Conservation (phyloP, 192 early-diverging fungal species). For the Dispira parvispora region DNA sequence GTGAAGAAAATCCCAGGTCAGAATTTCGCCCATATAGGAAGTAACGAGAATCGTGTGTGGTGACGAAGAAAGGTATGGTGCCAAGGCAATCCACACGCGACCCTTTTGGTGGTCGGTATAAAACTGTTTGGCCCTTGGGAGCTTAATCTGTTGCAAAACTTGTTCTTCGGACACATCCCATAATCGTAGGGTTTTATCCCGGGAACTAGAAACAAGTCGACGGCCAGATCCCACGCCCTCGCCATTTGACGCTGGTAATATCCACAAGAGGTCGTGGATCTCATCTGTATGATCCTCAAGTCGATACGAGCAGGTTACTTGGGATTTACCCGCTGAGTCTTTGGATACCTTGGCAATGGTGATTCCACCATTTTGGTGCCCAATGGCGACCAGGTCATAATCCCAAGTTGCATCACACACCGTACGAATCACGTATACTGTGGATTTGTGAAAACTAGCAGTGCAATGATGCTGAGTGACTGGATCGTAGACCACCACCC, state of each 20-base stretch:
- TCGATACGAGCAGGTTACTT: neutral
- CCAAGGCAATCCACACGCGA: conserved; percentile 1
- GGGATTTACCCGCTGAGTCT: neutral
- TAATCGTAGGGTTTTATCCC: conserved; percentile 4
- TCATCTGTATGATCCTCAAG: conserved; percentile 6
- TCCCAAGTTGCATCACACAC: neutral
- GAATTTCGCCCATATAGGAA: conserved; percentile 2
- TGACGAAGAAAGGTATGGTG: neutral
- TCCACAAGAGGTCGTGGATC: conserved; percentile 10
- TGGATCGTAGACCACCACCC: neutral
- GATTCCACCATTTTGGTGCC: conserved; percentile 4
- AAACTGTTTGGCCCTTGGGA: neutral
- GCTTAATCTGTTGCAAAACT: neutral
- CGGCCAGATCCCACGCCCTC: neutral
- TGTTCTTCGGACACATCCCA: conserved; percentile 4
- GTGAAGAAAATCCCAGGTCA: neutral
- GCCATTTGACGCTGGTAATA: neutral
- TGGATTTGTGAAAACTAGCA: neutral
- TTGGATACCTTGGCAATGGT: neutral
- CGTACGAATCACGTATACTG: neutral
- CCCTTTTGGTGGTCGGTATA: conserved; percentile 8
- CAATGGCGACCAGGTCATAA: neutral
- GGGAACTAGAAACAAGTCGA: neutral
- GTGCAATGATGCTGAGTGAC: too few relatives aligned
- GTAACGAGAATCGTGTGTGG: neutral